These are phyloP conservation scores for Arabidopsis arenosa DNA, from an alignment of 345 rosid species.

Conservation along the genomic window DNA sequence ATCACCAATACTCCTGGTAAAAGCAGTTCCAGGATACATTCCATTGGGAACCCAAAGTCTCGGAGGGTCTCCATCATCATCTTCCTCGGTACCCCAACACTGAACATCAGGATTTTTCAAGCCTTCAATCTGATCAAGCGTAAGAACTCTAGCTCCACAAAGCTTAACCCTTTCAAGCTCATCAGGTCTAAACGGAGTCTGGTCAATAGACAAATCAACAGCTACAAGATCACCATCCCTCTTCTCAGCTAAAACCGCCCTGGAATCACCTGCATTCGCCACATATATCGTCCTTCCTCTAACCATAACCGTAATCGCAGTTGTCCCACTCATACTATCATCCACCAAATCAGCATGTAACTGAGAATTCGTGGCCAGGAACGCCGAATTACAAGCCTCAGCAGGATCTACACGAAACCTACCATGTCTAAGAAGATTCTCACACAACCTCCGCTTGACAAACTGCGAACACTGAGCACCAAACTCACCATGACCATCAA, in stretches of 20 bases:
- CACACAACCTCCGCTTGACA: constrained; percentile 75
- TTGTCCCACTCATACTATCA: constrained; percentile 97
- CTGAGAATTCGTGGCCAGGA: constrained; percentile 72
- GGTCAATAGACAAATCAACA: constrained; percentile 88
- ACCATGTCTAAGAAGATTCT: constrained; percentile 74
- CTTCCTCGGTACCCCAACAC: constrained; percentile 97
- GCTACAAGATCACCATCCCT: constrained; percentile 80
- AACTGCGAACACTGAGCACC: constrained; percentile 97
- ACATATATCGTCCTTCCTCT: constrained; percentile 80
- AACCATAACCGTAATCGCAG: constrained; percentile 87
- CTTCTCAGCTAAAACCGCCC: constrained; percentile 88
- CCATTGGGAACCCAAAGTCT: constrained; percentile 94
- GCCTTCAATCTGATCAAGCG: constrained; percentile 98
- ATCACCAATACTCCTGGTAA: constrained; percentile 95
- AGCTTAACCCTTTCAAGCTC: constrained; percentile 88
- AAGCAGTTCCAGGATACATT: constrained; percentile 99
- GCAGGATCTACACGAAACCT: constrained; percentile 71
- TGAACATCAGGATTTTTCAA: constrained; percentile 91
- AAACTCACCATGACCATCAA: constrained; percentile 94
- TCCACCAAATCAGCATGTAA: constrained; percentile 75
- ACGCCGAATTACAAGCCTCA: constrained; percentile 76
- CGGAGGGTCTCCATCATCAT: constrained; percentile 97
- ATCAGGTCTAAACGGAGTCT: constrained; percentile 86
- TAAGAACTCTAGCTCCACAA: constrained; percentile 93
- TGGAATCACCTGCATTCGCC: constrained; percentile 90